Base-by-base conservation (phyloP, 441 rosid species). In the Adansonia rubrostipa region DNA sequence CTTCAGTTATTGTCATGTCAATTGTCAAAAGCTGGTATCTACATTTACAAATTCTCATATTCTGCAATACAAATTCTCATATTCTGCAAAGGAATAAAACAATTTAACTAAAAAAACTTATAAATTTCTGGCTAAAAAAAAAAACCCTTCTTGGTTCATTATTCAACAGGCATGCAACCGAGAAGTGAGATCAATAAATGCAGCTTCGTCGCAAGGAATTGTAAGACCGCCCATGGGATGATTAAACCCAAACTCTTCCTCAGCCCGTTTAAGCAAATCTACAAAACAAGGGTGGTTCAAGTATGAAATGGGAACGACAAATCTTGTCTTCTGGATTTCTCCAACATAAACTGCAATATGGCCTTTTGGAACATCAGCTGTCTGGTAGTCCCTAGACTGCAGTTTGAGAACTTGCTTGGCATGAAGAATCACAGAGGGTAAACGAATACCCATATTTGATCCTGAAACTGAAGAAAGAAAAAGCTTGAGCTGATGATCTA, bases 221-320 rank as follows among this genome's bases (percentile, higher is more conserved):
- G 85, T 84, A 45, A 85, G 78, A 53, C 85, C 87, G 0, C 86
- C 87, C 88, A 80, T 84, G 0, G 83, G 83, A 68, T 85, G 86
- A 77, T 82, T 71, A 53, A 82, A 88, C 15, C 87, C 86, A 1
- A 83, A 86, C 80, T 86, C 85, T 62, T 86, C 86, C 47, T 86
- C 85, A 0, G 88, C 85, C 50, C 54, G 15, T 11, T 69, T 70
- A 15, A 86, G 82, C 68, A 86, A 84, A 4, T 81, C 82, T n/a
- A 64, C 74, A 13, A 85, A 86, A 5, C 72, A 68, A 50, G 87
- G 88, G 67, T 86, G 88, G 33, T 84, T 85, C 81, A 83, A 73
- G 50, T 67, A 63, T 1, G 82, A 79, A 20, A 83, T 64, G 3
- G 85, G 85, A 14, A 83, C 79, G 36, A 83, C 79, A 70, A 66